Evolutionary conservation across 306 rosid genomes (phyloP).

Genomic region (Lathyrus sativus): DNA sequence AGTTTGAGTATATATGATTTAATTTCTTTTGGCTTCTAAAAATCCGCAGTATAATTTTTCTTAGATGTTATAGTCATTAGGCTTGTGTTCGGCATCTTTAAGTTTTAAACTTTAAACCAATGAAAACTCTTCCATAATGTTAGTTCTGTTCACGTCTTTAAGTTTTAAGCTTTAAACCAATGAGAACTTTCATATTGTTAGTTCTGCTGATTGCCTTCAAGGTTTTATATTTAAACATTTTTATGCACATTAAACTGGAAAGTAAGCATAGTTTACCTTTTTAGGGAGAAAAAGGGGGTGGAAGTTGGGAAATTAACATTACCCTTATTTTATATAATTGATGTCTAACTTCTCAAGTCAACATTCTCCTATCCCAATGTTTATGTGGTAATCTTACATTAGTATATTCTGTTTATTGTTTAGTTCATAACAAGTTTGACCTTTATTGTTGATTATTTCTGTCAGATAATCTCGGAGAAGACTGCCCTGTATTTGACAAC

Average conservation of each 20-base stretch:
- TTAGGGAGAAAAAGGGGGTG: neutral
- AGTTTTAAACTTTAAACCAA: slow-evolving; percentile 12
- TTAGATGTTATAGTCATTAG: neutral
- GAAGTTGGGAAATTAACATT: neutral
- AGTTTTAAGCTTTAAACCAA: slow-evolving; percentile 9
- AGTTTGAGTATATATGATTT: slow-evolving; percentile 21
- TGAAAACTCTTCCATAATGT: neutral
- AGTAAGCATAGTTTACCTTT: neutral
- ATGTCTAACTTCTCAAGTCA: neutral
- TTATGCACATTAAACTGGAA: slow-evolving; percentile 8
- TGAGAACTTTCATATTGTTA: neutral
- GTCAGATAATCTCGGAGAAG: slow-evolving; percentile 97
- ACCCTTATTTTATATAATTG: slow-evolving; percentile 22
- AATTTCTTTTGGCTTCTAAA: slow-evolving; percentile 14
- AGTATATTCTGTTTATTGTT: slow-evolving; percentile 18
- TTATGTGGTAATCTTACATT: slow-evolving; percentile 14
- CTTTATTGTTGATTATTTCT: slow-evolving; percentile 27
- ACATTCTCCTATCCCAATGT: slow-evolving; percentile 9
- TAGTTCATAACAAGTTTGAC: slow-evolving; percentile 26
- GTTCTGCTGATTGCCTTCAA: neutral
- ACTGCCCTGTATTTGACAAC: slow-evolving; percentile 96
- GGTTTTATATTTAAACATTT: neutral
- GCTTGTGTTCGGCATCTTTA: neutral
- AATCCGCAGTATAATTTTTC: neutral
- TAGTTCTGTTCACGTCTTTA: neutral